These are phyloP conservation scores for Boeremia exigua DNA, from an alignment of 2,329 filamentous ascomycete genomes.

Conservation along the genomic window DNA sequence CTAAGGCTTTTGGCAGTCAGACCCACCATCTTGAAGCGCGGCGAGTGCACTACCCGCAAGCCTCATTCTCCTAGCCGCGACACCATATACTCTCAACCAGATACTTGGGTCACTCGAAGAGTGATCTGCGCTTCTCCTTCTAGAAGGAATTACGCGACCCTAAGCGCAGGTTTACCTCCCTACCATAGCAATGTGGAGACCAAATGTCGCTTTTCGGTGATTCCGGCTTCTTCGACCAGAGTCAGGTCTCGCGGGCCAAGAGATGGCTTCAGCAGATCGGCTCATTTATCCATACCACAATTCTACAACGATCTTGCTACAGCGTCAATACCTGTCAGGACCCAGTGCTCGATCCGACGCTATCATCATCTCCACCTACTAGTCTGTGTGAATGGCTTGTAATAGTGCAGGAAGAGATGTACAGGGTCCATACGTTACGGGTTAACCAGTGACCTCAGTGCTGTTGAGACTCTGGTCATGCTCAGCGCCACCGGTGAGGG, in stretches of 20 bases:
- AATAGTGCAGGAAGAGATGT: neutral
- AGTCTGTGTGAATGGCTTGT: neutral
- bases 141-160: neutral
- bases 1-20: conserved; percentile 7
- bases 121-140: neutral
- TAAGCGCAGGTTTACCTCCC: neutral
- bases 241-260: neutral
- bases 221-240: neutral
- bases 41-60: neutral
- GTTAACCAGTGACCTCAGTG: neutral
- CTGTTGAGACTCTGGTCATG: neutral
- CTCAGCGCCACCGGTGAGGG: neutral
- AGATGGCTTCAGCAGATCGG: neutral
- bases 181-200: neutral
- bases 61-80: conserved; percentile 8
- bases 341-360: neutral
- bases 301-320: neutral
- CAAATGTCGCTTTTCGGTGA: neutral
- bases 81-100: conserved; percentile 6
- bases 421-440: neutral
- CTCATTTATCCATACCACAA: neutral
- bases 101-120: conserved; percentile 3
- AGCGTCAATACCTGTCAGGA: neutral
- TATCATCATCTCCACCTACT: neutral
- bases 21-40: conserved; percentile 13